Evolutionary conservation across 1,284 basidiomycete species (phyloP).

Genomic region (Naganishia albida): DNA sequence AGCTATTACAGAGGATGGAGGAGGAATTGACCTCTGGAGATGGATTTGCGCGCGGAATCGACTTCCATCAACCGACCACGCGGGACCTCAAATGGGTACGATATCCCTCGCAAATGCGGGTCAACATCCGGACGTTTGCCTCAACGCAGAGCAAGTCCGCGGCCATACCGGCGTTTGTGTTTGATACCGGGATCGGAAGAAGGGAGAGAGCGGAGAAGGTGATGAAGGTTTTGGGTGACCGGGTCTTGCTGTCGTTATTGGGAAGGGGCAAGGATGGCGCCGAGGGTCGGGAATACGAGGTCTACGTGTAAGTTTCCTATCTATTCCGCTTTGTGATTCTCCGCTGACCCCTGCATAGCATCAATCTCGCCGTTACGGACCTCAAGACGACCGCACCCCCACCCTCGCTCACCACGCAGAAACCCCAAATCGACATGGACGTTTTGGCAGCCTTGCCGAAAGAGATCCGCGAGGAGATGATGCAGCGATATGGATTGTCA

Average conservation of each 20-base stretch:
- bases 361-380: slow-evolving; percentile 31
- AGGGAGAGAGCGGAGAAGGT: slow-evolving; percentile 20
- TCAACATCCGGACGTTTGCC: slow-evolving; percentile 32
- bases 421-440: slow-evolving; percentile 2
- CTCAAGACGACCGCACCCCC: slow-evolving; percentile 21
- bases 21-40: slow-evolving; percentile 31
- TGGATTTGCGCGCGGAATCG: background rate
- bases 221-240: slow-evolving; percentile 18
- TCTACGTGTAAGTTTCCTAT: slow-evolving; percentile 30
- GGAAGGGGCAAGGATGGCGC: slow-evolving; percentile 3
- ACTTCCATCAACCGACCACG: background rate
- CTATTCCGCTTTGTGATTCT: background rate
- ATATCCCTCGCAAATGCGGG: slow-evolving; percentile 27
- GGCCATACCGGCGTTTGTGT: slow-evolving; percentile 27
- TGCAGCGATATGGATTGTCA: slow-evolving; percentile 1
- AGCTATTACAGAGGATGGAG: slow-evolving; percentile 33
- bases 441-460: background rate
- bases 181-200: slow-evolving; percentile 12
- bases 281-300: slow-evolving; percentile 15
- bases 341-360: slow-evolving; percentile 12
- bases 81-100: slow-evolving; percentile 29
- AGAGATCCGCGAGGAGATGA: background rate
- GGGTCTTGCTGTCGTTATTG: slow-evolving; percentile 12
- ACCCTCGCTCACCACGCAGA: slow-evolving; percentile 1
- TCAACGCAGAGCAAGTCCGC: slow-evolving; percentile 27